Evolutionary conservation across 192 early-diverging fungal genomes (phyloP), one percentile per base, ranked within the genome.

Genomic region (Paraglomus occultum): DNA sequence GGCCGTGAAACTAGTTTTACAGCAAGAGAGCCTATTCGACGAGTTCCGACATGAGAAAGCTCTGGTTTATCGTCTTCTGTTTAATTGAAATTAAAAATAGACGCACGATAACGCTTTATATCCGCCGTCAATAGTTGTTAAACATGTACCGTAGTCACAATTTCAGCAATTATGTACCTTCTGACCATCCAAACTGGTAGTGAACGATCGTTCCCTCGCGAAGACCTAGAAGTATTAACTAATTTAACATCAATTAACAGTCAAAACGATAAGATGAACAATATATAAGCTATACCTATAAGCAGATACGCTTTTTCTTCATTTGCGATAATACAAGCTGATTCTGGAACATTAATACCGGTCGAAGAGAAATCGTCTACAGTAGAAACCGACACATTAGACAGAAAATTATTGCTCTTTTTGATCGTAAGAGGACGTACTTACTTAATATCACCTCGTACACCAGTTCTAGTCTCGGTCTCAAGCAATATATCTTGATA

Each of bases 311-410:
- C 17, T 12, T 64, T 64, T 47, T 64, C 62, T 8, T 48, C 38
- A 31, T 47, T 23, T 5, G 45, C 46, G 49, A 64, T 64, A 10
- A 64, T 49, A 64, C 43, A 48, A 2, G 45, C 45, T 14, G 62
- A 64, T 31, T 64, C 62, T 17, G 62, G 62, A 38, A 64, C 47
- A 20, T 64, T 64, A 15, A 64, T 47, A 31, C 49, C 49, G 1
- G 45, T 64, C 2, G 38, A 15, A 10, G 45, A 48, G 49, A 31
- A 48, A 18, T 64, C 47, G 6, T 17, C 54, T 57, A 22, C 14
- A 57, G 40, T 14, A 0, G 40, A 6, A 57, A 57, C 14, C 23
- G 22, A 23, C 14, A 22, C 5, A 23, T 57, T 38, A 17, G 15
- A 17, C 31, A 31, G 31, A 3, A 31, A 31, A 31, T 31, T 31